These are phyloP conservation scores for Solanum corneliomulleri DNA, from an alignment of 257 asterid genomes.

Conservation along the genomic window DNA sequence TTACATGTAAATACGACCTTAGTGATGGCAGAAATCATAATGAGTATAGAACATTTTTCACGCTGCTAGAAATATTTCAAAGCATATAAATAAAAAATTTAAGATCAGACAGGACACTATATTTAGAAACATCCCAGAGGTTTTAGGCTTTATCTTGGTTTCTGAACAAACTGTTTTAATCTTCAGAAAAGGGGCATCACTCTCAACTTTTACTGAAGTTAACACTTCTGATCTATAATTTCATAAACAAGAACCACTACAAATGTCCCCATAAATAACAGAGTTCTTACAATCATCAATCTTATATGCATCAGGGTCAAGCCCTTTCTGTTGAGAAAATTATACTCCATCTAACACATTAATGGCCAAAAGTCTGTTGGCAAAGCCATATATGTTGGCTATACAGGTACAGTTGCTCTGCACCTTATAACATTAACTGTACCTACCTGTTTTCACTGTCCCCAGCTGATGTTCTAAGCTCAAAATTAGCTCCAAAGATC, in stretches of 20 bases:
- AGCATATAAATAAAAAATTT: neutral
- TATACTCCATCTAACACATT: neutral
- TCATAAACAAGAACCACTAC: neutral
- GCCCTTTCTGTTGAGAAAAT: neutral
- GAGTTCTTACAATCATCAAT: neutral
- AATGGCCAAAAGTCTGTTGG: neutral
- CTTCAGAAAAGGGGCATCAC: neutral
- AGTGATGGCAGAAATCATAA: neutral
- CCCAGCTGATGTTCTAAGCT: neutral
- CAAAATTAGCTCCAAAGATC: neutral
- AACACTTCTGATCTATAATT: neutral
- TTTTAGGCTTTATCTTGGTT: neutral
- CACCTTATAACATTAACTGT: neutral
- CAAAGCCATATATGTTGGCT: neutral
- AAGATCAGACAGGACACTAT: neutral
- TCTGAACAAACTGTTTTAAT: neutral
- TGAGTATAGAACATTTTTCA: neutral
- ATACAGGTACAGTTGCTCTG: neutral
- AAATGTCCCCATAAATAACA: neutral
- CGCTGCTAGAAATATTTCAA: neutral
- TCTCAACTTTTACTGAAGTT: neutral
- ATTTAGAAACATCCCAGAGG: neutral
- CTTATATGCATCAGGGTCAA: too few species aligned
- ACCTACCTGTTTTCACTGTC: neutral
- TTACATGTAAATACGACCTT: neutral